A percentile compares a stretch with the other conserved stretches of the same genome.
These are phyloP conservation scores for Saccharomyces mikatae DNA, from an alignment of 805 yeast species.

Conservation along the genomic window DNA sequence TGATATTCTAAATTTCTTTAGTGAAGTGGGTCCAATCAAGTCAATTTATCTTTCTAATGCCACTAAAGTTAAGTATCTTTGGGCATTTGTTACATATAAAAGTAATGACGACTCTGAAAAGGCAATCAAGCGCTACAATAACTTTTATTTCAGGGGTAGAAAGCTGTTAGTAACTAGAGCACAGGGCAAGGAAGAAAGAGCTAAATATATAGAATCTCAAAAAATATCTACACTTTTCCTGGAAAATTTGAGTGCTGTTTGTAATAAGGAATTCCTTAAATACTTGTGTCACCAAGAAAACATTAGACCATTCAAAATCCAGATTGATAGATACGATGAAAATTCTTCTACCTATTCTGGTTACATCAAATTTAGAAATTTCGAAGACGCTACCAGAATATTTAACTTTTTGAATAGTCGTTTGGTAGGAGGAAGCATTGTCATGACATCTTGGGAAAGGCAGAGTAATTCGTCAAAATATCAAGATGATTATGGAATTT, in stretches of 20 bases:
- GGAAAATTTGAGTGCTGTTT: conserved; percentile 24
- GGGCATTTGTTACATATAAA: conserved; percentile 36
- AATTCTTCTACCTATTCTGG: conserved; percentile 19
- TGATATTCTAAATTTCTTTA: conserved; percentile 18
- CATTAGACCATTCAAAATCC: conserved; percentile 7
- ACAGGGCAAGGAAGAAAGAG: conserved; percentile 7
- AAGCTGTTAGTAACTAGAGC: conserved; percentile 23
- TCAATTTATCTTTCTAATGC: conserved; percentile 24
- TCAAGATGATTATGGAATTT: background rate
- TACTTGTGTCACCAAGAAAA: conserved; percentile 23
- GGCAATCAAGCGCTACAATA: conserved; percentile 32
- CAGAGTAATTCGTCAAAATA: background rate
- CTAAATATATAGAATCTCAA: conserved; percentile 1
- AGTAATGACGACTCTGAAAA: conserved; percentile 29
- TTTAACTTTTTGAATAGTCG: conserved; percentile 17
- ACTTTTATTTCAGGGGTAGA: conserved; percentile 22
- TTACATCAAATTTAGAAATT: conserved; percentile 15
- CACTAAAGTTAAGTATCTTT: conserved; percentile 14
- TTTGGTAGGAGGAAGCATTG: conserved; percentile 25
- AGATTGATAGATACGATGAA: background rate
- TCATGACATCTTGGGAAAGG: conserved; percentile 19
- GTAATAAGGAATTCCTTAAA: conserved; percentile 22
- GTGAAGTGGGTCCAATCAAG: conserved; percentile 23
- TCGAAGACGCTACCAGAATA: conserved; percentile 16
- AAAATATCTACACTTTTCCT: conserved; percentile 12